These are phyloP conservation scores for Cladosporium austrohemisphaericum DNA, from an alignment of 2,329 filamentous ascomycete species.

Conservation along the genomic window DNA sequence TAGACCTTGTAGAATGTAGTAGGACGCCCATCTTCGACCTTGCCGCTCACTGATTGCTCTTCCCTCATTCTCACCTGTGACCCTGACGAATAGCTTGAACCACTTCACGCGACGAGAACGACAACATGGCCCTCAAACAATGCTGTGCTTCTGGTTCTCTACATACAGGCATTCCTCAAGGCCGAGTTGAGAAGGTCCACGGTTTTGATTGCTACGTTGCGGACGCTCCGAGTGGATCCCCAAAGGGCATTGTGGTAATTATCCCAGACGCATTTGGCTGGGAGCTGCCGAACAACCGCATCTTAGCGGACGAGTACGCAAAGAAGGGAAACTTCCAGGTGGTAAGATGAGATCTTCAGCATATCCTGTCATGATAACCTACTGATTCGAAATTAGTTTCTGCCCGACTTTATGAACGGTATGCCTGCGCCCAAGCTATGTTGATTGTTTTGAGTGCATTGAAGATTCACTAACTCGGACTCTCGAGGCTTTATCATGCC, in stretches of 20 bases:
- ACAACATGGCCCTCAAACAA: conserved; percentile 25
- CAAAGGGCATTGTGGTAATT: conserved; percentile 37
- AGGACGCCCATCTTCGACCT: too few species aligned
- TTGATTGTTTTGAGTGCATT: neutral
- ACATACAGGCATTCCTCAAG: conserved; percentile 35
- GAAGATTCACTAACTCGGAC: neutral
- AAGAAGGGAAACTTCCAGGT: conserved; percentile 28
- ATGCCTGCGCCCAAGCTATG: neutral
- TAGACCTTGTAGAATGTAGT: too few species aligned
- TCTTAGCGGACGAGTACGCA: conserved; percentile 37
- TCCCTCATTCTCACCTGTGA: too few species aligned
- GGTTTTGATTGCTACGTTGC: conserved; percentile 38
- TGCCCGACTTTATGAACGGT: conserved; percentile 39
- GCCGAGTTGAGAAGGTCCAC: conserved; percentile 33
- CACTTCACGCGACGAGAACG: too few species aligned
- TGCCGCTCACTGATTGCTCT: too few species aligned
- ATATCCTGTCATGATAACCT: neutral
- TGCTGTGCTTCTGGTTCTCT: conserved; percentile 38
- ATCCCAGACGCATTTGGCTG: conserved; percentile 39
- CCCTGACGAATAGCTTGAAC: too few species aligned
- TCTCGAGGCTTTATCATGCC: conserved; percentile 27
- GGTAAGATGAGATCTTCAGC: neutral
- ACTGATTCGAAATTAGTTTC: conserved; percentile 19
- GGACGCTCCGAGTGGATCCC: conserved; percentile 28
- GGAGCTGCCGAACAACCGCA: conserved; percentile 34